Conservation (phyloP, 2,329 filamentous ascomycete species). For the Epichloe sylvatica region DNA sequence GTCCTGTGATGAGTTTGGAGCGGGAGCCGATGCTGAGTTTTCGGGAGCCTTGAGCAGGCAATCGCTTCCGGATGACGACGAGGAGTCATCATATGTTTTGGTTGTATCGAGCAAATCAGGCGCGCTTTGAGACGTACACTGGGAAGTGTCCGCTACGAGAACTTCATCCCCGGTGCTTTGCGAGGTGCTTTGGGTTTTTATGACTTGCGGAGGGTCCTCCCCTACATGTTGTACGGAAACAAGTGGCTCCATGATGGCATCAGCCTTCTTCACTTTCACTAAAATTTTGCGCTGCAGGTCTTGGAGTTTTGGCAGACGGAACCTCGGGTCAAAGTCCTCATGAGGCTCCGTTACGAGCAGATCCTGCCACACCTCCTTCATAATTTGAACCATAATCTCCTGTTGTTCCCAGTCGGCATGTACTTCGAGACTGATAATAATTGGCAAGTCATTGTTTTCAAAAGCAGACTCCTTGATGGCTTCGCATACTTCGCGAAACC, state of each 20-base stretch:
- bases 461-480: conserved; percentile 72
- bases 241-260: conserved; percentile 18
- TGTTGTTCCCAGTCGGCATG: conserved; percentile 75
- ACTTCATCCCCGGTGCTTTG: not conserved
- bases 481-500: conserved; percentile 75
- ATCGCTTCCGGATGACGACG: conserved; percentile 32
- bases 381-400: conserved; percentile 83
- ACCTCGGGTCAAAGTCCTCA: conserved; percentile 35
- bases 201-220: conserved; percentile 2
- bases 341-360: conserved; percentile 50
- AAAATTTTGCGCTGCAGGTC: conserved; percentile 69
- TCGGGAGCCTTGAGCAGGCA: conserved; percentile 4
- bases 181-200: conserved; percentile 15
- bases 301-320: conserved; percentile 52
- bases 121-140: not conserved
- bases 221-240: not conserved
- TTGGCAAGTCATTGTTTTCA: conserved; percentile 56
- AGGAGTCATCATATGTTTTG: conserved; percentile 22
- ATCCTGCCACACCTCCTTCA: conserved; percentile 74
- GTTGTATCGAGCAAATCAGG: conserved; percentile 17
- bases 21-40: conserved; percentile 1
- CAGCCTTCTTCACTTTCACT: conserved; percentile 60
- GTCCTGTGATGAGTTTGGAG: conserved; percentile 6
- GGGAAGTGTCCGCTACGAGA: not conserved
- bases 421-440: conserved; percentile 88